Base-by-base conservation (phyloP, 176 grass and related monocot species). In the Eleusine coracana region DNA sequence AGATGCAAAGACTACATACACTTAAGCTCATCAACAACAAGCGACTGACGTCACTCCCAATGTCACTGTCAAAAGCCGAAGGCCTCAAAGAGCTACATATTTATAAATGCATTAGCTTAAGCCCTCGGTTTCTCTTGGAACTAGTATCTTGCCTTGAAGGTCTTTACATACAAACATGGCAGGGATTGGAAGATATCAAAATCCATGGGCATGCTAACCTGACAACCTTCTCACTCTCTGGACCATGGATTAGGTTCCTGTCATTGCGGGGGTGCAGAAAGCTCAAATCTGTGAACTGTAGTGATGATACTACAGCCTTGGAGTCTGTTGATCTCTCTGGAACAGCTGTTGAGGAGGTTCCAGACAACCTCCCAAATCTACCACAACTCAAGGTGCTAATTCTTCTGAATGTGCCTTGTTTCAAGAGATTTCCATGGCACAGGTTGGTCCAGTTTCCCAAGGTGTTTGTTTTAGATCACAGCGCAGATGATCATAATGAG, bases 201-300 rank as follows among this genome's bases (percentile, higher is more conserved):
- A 46, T 72, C 21, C 42, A 72, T 49, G 44, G 44, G 70, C 70
- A 72, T 72, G 23, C 70, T 29, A 29, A 72, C 9, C 70, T 72
- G 23, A 50, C 44, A 72, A 48, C 44, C 42, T 48, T 72, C 44
- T 49, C 70, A 28, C 23, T 72, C 23, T 72, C 70, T 17, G 25
- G 70, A 3, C 44, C 70, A 50, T 49, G 44, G 70, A 50, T 50
- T 28, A 5, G 44, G 3, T 49, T 3, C 44, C 5, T 72, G 16
- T 75, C 51, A 7, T 38, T 75, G 50, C 31, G 18, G 39, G 73
- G 73, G 5, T 75, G 73, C 17, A 56, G 4, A 1, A 75, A 13
- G 1, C 44, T 72, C 25, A 50, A 72, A 27, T 3, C 6, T 50
- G 44, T 72, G 21, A 50, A 72, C 50, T 39, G 56, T 4, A 39